Conservation (phyloP, 345 rosid genomes). For the Bruguiera sexangula region DNA sequence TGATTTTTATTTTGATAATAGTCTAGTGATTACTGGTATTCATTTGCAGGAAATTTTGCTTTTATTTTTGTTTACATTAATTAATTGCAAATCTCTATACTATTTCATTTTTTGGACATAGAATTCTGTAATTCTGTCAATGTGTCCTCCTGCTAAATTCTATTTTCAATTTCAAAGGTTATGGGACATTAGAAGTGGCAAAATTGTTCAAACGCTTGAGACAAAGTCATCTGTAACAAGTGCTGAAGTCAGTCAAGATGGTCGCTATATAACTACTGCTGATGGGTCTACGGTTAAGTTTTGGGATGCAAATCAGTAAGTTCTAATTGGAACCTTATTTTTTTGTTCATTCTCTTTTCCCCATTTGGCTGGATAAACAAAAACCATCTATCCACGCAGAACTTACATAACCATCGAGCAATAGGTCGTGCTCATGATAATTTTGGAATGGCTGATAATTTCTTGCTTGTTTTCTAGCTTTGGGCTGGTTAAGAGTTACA, state of each 20-base stretch:
- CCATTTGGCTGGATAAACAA: too few relatives aligned
- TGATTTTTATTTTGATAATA: background rate
- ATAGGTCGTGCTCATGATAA: background rate
- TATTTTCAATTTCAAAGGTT: constrained; percentile 42
- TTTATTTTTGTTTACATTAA: background rate
- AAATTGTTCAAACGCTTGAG: constrained; percentile 77
- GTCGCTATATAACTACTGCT: constrained; percentile 87
- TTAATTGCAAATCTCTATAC: background rate
- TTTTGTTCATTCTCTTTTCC: background rate
- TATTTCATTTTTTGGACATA: background rate
- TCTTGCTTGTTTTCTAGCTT: constrained; percentile 43
- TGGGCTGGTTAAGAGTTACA: constrained; percentile 83
- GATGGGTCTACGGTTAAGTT: constrained; percentile 91
- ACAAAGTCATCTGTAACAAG: constrained; percentile 85
- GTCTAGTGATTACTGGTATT: background rate
- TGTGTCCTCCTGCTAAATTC: background rate
- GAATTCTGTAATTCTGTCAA: background rate
- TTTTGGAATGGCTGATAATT: constrained; percentile 9
- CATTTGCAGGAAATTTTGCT: background rate
- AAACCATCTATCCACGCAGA: too few relatives aligned
- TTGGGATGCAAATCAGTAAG: constrained; percentile 98
- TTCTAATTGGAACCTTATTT: constrained; percentile 13
- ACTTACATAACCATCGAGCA: too few relatives aligned
- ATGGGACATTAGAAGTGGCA: constrained; percentile 88
- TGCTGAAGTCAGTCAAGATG: constrained; percentile 94